phyloP scores from a whole-genome alignment of 169 alveolate genomes.

The Plasmodium blacklocki region DNA sequence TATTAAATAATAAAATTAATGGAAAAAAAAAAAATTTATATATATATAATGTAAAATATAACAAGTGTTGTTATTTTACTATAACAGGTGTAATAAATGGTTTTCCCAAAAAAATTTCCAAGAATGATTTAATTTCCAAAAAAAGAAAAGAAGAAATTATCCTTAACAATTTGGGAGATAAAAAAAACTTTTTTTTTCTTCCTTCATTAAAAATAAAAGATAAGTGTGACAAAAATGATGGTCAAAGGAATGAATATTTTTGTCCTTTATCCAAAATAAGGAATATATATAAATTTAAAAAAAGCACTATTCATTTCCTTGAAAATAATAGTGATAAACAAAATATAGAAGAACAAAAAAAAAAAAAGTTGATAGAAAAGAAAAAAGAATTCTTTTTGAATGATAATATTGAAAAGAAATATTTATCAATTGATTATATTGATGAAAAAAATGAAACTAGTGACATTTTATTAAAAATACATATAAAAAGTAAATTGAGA shows the following conservation, averaged over 20 bases:
- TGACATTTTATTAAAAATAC: conserved; percentile 41
- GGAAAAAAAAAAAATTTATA: too few relatives aligned
- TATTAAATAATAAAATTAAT: too few relatives aligned
- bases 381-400: conserved; percentile 8
- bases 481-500: conserved; percentile 43
- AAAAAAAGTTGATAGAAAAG: background rate
- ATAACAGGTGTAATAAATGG: too few relatives aligned
- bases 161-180: too few relatives aligned
- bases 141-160: too few relatives aligned
- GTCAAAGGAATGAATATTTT: background rate
- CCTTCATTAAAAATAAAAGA: too few relatives aligned
- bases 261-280: background rate
- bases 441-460: conserved; percentile 69
- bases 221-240: background rate
- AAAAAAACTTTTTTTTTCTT: too few relatives aligned
- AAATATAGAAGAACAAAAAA: background rate
- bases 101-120: too few relatives aligned
- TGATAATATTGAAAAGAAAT: conserved; percentile 21
- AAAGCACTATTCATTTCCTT: background rate
- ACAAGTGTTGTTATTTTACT: too few relatives aligned
- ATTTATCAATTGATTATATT: conserved; percentile 23
- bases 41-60: too few relatives aligned
- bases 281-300: background rate
- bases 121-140: too few relatives aligned
- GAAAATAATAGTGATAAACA: background rate